Evolutionary conservation across 805 yeast species (phyloP), one percentile per base, ranked within the genome.

Genomic region (Blastobotrys muscicola): DNA sequence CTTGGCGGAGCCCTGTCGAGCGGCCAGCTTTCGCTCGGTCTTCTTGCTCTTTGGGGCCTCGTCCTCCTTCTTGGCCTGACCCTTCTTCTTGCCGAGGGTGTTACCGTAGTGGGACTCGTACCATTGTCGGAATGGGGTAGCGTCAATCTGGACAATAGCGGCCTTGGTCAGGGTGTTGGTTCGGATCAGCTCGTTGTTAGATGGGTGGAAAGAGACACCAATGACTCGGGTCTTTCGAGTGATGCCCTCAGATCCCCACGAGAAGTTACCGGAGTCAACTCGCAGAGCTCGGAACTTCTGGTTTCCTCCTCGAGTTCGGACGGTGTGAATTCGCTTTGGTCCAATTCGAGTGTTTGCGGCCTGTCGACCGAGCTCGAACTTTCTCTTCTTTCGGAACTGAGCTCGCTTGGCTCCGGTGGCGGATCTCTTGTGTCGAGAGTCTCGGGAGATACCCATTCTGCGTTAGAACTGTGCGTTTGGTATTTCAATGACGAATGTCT

Each of bases 321-420:
- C 97, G 61, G 94, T 63, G 82, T 92, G 98, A 68, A 92, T 89
- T 79, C 98, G 86, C 85, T 92, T 92, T 63, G 94, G 72, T 69
- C 97, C 98, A 66, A 92, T 89, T 80, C 86, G 89, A 77, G 98
- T 90, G 89, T 84, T 87, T 69, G 98, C 95, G 65, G 96, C 81
- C 80, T 92, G 98, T 78, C 98, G 92, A 65, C 98, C 98, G 72
- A 85, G 82, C 78, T 90, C 98, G 70, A 92, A 90, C 94, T 90
- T 92, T 82, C 98, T 81, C 95, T 90, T 90, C 90, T 90, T 90
- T 86, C 97, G 90, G 95, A 82, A 85, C 76, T 87, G 95, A 74
- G 97, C 97, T 76, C 97, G 87, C 77, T 87, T 89, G 72, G 98
- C 98, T 84, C 98, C 98, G 69, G 98, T 89, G 74, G 94, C 95